phyloP scores from a whole-genome alignment of 352 stramenopile genomes.

The Pythium chondricola region DNA sequence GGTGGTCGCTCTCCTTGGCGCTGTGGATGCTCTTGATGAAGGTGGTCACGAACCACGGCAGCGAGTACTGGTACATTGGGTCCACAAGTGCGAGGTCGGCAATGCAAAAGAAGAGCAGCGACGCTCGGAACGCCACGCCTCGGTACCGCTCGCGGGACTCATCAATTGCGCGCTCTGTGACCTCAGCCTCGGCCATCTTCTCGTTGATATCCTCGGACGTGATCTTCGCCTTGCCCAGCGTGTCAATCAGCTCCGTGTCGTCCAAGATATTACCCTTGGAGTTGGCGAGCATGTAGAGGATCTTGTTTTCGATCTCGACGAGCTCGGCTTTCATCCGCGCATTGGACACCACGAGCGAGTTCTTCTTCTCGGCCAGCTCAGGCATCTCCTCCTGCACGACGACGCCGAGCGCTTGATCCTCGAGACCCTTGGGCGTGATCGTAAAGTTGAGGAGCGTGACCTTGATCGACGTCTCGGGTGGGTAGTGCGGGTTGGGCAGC shows the following conservation, averaged over 20 bases:
- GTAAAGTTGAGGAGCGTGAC: constrained; percentile 92
- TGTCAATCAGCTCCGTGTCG: constrained; percentile 91
- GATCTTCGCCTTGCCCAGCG: constrained; percentile 87
- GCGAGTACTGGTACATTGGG: constrained; percentile 93
- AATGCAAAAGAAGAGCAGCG: constrained; percentile 92
- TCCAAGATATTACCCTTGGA: constrained; percentile 92
- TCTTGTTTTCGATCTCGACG: constrained; percentile 92
- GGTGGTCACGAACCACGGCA: constrained; percentile 90
- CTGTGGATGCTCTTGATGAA: constrained; percentile 88
- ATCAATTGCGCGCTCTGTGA: constrained; percentile 90
- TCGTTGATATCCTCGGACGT: constrained; percentile 91
- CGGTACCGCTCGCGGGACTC: constrained; percentile 86
- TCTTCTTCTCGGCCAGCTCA: constrained; percentile 92
- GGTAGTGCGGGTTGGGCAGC: constrained; percentile 90
- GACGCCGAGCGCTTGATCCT: constrained; percentile 89
- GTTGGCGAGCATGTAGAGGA: constrained; percentile 91
- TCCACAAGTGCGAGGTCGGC: constrained; percentile 87
- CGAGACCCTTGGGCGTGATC: constrained; percentile 86
- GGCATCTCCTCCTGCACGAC: constrained; percentile 93
- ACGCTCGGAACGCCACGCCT: constrained; percentile 84
- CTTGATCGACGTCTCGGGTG: constrained; percentile 90
- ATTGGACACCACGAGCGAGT: constrained; percentile 88
- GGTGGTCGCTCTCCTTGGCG: constrained; percentile 76
- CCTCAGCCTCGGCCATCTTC: constrained; percentile 89
- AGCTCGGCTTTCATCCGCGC: constrained; percentile 90